These are phyloP conservation scores for Alternaria dauci DNA, from an alignment of 2,329 filamentous ascomycete genomes.

Conservation along the genomic window DNA sequence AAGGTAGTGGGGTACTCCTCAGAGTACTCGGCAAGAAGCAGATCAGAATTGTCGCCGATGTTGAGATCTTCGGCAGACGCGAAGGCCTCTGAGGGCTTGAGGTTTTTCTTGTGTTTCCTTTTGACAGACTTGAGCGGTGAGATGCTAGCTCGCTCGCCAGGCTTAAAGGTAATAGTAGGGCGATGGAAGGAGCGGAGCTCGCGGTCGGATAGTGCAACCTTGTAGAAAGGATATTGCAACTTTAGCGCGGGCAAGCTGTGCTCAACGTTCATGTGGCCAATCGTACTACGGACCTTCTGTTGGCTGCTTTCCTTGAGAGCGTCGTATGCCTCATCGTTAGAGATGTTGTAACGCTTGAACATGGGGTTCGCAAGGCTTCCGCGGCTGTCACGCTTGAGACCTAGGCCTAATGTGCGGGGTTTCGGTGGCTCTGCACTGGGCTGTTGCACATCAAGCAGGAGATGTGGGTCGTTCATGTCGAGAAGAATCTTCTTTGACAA, in stretches of 20 bases:
- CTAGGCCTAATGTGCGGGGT: conserved; percentile 57
- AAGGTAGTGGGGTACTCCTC: conserved; percentile 91
- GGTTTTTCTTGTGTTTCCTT: conserved; percentile 80
- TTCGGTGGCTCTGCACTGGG: conserved; percentile 70
- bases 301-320: conserved; percentile 96
- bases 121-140: conserved; percentile 74
- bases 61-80: conserved; percentile 81
- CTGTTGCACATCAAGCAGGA: conserved; percentile 82
- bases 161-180: conserved; percentile 76
- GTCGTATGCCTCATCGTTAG: conserved; percentile 95
- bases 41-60: conserved; percentile 86
- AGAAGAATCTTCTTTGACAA: conserved; percentile 81
- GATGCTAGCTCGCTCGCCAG: conserved; percentile 75
- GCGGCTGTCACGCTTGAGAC: conserved; percentile 72
- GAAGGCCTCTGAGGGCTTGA: conserved; percentile 80
- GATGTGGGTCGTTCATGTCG: conserved; percentile 86
- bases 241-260: conserved; percentile 92
- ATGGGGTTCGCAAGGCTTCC: conserved; percentile 77
- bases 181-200: conserved; percentile 85
- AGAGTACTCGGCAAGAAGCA: conserved; percentile 91
- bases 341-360: conserved; percentile 88
- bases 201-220: conserved; percentile 77
- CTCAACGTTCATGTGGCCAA: conserved; percentile 91
- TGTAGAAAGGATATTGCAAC: conserved; percentile 95
- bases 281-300: conserved; percentile 90